These are phyloP conservation scores for Fusarium sublunatum DNA, from an alignment of 2,329 filamentous ascomycete genomes.

Conservation along the genomic window DNA sequence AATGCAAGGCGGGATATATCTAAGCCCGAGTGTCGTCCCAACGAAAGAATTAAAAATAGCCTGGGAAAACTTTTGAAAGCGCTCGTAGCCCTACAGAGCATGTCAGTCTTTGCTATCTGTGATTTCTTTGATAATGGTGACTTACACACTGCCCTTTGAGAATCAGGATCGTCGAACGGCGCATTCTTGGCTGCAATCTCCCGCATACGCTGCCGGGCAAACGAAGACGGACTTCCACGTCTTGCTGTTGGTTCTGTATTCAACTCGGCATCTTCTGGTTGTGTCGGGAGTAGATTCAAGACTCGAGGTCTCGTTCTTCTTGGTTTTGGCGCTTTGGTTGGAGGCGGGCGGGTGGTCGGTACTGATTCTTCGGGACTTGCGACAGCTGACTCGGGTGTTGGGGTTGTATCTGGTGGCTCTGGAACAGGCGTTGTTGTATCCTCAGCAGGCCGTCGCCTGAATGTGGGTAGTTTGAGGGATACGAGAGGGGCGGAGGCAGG, in stretches of 20 bases:
- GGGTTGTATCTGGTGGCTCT: conserved; percentile 6
- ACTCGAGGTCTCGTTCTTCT: conserved; percentile 48
- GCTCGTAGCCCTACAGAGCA: conserved; percentile 54
- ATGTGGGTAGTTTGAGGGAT: conserved; percentile 36
- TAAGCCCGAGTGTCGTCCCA: conserved; percentile 21
- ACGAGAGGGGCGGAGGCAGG: conserved; percentile 45
- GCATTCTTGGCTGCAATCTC: conserved; percentile 57
- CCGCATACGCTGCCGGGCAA: conserved; percentile 58
- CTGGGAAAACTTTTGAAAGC: conserved; percentile 58
- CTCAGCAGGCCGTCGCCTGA: conserved; percentile 24
- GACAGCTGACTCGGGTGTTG: conserved; percentile 14
- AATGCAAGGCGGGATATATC: conserved; percentile 30
- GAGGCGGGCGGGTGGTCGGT: conserved; percentile 25
- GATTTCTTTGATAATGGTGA: not conserved
- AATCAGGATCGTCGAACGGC: conserved; percentile 58
- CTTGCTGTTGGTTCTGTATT: conserved; percentile 46
- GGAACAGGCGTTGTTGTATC: conserved; percentile 12
- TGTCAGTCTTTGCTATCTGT: conserved; percentile 24
- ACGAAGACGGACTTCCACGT: conserved; percentile 57
- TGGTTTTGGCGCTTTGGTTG: conserved; percentile 37
- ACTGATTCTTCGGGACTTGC: conserved; percentile 26
- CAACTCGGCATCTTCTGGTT: conserved; percentile 51
- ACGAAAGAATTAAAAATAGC: conserved; percentile 45
- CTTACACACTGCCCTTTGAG: conserved; percentile 55
- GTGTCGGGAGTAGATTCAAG: conserved; percentile 52